Conservation (phyloP, 306 rosid genomes). For the Vigna radiata region DNA sequence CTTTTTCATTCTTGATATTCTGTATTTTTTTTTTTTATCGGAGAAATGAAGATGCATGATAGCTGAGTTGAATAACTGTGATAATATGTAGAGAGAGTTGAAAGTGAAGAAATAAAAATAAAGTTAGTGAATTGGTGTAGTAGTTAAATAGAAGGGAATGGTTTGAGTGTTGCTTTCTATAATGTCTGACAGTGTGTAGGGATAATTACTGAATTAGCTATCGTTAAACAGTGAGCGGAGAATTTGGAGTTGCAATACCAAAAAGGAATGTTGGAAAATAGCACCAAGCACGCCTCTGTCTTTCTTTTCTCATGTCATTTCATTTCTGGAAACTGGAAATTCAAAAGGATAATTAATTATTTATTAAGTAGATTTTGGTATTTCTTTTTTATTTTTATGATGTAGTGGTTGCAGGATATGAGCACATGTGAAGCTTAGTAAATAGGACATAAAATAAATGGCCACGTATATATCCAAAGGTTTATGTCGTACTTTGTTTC, state of each 20-base stretch:
- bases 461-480: constrained; percentile 33
- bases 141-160: constrained; percentile 42
- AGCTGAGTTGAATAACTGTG: too few relatives aligned
- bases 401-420: constrained; percentile 12
- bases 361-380: background rate
- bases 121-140: background rate
- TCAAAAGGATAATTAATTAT: constrained; percentile 15
- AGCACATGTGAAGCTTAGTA: constrained; percentile 36
- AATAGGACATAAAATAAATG: constrained; percentile 29
- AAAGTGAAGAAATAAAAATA: background rate
- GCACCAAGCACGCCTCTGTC: constrained; percentile 33
- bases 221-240: constrained; percentile 1
- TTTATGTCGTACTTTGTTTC: constrained; percentile 43
- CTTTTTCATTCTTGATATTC: too few relatives aligned
- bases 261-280: constrained; percentile 33
- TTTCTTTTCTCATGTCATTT: constrained; percentile 33
- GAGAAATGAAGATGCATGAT: too few relatives aligned
- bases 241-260: background rate
- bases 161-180: constrained; percentile 46
- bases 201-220: constrained; percentile 11
- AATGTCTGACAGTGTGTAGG: constrained; percentile 15
- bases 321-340: background rate
- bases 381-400: background rate
- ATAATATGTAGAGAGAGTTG: too few relatives aligned
- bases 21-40: too few relatives aligned